These are phyloP conservation scores for Candida tammaniensis DNA, from an alignment of 805 yeast genomes.

Conservation along the genomic window DNA sequence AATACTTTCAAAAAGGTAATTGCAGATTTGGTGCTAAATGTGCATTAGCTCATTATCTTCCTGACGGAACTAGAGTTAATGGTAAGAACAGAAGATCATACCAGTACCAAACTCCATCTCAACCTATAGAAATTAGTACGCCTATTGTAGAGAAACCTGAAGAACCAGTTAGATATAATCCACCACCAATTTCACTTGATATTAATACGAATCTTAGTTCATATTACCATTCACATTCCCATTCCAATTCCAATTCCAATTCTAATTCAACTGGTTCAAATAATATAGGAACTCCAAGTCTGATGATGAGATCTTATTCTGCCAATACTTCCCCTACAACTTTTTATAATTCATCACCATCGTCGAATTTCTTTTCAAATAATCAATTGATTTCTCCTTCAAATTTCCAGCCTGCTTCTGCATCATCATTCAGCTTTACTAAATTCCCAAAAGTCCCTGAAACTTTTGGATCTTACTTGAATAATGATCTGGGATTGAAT, in stretches of 20 bases:
- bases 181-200: slow-evolving; percentile 2
- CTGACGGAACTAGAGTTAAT: slow-evolving; percentile 84
- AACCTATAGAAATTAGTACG: slow-evolving; percentile 10
- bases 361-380: slow-evolving; percentile 11
- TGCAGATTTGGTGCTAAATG: slow-evolving; percentile 94
- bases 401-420: slow-evolving; percentile 1
- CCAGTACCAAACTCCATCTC: slow-evolving; percentile 1
- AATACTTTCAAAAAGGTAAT: slow-evolving; percentile 93
- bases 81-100: slow-evolving; percentile 23
- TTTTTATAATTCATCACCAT: slow-evolving; percentile 8
- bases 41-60: slow-evolving; percentile 87
- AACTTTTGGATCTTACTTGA: slow-evolving; percentile 15
- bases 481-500: slow-evolving; percentile 2
- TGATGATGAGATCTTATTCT: slow-evolving; percentile 13
- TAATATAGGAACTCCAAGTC: slow-evolving; percentile 2
- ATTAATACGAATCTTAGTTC: slow-evolving; percentile 2
- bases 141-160: too few species aligned
- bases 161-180: neutral
- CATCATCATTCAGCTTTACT: slow-evolving; percentile 1
- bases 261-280: neutral
- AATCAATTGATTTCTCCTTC: slow-evolving; percentile 9
- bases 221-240: slow-evolving; percentile 2
- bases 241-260: slow-evolving; percentile 3
- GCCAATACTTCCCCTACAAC: slow-evolving; percentile 13
- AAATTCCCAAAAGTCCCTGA: slow-evolving; percentile 11